A percentile compares a stretch with the other conserved stretches of the same genome.
Evolutionary conservation across 768 basidiomycete species (phyloP).

Genomic region (Amanita jacksonii): DNA sequence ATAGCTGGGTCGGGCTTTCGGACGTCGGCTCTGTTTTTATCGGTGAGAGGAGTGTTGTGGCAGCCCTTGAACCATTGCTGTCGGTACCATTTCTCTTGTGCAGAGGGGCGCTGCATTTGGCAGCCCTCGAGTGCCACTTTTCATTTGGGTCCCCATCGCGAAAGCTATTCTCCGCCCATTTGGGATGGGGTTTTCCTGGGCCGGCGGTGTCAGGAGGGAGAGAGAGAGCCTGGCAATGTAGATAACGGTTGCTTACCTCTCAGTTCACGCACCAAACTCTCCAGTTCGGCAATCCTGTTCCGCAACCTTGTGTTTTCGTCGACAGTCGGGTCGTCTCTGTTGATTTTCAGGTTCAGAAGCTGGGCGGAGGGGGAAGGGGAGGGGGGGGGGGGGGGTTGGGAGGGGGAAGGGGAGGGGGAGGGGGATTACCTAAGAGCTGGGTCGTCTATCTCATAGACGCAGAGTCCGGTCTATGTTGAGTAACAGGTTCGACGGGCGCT

Average conservation of each 20-base stretch:
- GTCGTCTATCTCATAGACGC: conserved; percentile 92
- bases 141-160: conserved; percentile 75
- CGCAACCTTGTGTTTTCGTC: conserved; percentile 81
- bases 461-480: conserved; percentile 68
- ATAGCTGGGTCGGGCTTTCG: conserved; percentile 45
- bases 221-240: conserved; percentile 5
- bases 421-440: conserved; percentile 66
- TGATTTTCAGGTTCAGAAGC: too few relatives aligned
- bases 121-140: conserved; percentile 80
- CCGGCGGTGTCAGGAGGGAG: conserved; percentile 1
- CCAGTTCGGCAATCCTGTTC: conserved; percentile 86
- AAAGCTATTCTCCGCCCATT: conserved; percentile 75
- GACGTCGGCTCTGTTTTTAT: conserved; percentile 58
- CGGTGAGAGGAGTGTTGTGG: conserved; percentile 42
- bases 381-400: too few relatives aligned
- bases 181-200: conserved; percentile 80
- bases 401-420: too few relatives aligned
- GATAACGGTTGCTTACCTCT: too few relatives aligned
- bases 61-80: conserved; percentile 27
- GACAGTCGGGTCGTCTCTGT: conserved; percentile 78
- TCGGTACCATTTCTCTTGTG: conserved; percentile 27
- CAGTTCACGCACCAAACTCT: conserved; percentile 83
- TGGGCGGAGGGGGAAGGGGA: too few relatives aligned
- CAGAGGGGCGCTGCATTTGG: conserved; percentile 50
- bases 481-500: background rate